Base-by-base conservation (phyloP, 306 rosid genomes). In the Pachyrhizus erosus region DNA sequence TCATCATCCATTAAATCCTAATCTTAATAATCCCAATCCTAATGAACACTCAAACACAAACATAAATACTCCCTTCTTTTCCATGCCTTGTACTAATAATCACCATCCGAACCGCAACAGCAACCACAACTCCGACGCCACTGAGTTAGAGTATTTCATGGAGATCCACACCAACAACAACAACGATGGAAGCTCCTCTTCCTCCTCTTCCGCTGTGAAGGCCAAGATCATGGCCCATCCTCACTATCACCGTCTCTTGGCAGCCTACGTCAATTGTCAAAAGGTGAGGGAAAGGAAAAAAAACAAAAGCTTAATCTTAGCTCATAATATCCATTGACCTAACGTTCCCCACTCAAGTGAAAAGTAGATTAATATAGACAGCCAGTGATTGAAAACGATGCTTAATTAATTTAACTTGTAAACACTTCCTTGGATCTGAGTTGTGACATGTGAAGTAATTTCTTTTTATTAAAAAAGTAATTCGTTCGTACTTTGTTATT, bases 151-250 rank as follows among this genome's bases (percentile, higher is more conserved):
- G 54, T 87, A 74, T 77, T 86, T 85, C 86, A 89, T 93, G 97
- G 94, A 88, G 21, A 75, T 34, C 52, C 52, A n/a, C n/a, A n/a
- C 31, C 57, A 39, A 64, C 81, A 66, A 15, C 76, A 80, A 61
- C 85, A 58, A 48, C 33, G 78, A 71, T 37, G 66, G 81, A 76
- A 71, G 76, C 51, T 82, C 79, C 71, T 33, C 85, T 80, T 14
- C 84, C 72, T 8, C 81, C 14, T 43, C 89, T 64, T 83, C 90
- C 5, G 51, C 87, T 31, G 76, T 90, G 11, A 93, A 91, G 86
- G 91, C 91, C 34, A 93, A 91, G 94, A 91, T 93, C 88, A 93
- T 93, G 97, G 91, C 90, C 55, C 98, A 93, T 89, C 98, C 98
- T 80, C 94, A 91, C 89, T 93, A 93, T 85, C 98, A 89, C 46